Conservation (phyloP, 148 eudicot genomes). For the Fagopyrum tataricum region DNA sequence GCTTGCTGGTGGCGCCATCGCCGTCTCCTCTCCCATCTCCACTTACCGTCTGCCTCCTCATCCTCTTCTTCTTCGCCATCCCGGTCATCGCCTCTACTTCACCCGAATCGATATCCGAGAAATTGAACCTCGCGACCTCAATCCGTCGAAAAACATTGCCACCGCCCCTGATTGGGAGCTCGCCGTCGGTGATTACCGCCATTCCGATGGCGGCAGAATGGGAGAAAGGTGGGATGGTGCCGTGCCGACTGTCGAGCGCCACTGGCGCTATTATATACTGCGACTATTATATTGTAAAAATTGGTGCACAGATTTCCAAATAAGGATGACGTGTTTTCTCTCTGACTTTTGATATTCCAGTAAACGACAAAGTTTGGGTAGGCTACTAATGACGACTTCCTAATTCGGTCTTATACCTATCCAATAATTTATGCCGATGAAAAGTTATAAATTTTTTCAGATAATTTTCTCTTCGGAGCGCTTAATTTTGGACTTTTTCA, state of each 20-base stretch:
- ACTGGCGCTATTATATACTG: not conserved
- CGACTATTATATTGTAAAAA: too few species aligned
- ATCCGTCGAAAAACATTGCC: not conserved
- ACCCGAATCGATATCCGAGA: not conserved
- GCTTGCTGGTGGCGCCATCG: not conserved
- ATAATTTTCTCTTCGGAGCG: too few species aligned
- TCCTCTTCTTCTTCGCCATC: not conserved
- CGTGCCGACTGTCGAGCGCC: slow-evolving; percentile 6
- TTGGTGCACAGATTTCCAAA: too few species aligned
- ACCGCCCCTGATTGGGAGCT: slow-evolving; percentile 2
- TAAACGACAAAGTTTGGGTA: too few species aligned
- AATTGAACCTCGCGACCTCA: not conserved
- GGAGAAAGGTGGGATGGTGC: not conserved
- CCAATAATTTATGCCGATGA: too few species aligned
- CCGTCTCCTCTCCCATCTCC: slow-evolving; percentile 11
- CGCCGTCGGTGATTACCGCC: slow-evolving; percentile 10
- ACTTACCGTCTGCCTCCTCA: slow-evolving; percentile 2
- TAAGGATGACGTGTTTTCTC: too few species aligned
- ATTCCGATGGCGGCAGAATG: not conserved
- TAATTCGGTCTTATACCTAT: too few species aligned
- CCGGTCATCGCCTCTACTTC: not conserved
- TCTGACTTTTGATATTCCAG: too few species aligned
- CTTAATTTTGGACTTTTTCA: too few species aligned
- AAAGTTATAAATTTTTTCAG: too few species aligned
- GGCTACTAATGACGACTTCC: too few species aligned